Percentiles rank a stretch among this genome's conserved stretches.
Conservation (phyloP, 805 yeast species). For the Metschnikowia santaceciliae region DNA sequence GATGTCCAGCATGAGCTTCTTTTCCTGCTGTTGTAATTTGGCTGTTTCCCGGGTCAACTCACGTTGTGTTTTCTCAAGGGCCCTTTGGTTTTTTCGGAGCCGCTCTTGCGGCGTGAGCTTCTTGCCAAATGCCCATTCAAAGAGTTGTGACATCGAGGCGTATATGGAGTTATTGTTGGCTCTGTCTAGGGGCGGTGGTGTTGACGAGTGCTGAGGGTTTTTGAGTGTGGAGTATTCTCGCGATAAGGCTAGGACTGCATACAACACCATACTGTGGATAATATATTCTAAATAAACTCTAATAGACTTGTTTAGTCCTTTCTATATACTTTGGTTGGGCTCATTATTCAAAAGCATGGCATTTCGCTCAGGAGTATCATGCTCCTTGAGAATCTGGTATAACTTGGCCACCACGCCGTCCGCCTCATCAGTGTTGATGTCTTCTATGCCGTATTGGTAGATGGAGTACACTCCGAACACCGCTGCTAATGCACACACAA, state of each 20-base stretch:
- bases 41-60: conserved; percentile 85
- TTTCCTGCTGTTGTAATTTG: conserved; percentile 88
- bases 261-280: background rate
- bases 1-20: conserved; percentile 78
- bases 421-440: conserved; percentile 48
- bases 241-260: conserved; percentile 9
- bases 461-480: conserved; percentile 59
- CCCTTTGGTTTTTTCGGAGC: conserved; percentile 91
- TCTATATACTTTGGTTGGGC: background rate
- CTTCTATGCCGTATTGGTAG: conserved; percentile 62
- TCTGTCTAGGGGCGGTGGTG: too few relatives aligned
- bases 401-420: conserved; percentile 37
- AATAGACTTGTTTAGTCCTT: too few relatives aligned
- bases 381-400: conserved; percentile 26
- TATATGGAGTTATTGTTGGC: background rate
- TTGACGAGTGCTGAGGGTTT: too few relatives aligned
- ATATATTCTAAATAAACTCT: too few relatives aligned
- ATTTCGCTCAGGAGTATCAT: conserved; percentile 18
- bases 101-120: conserved; percentile 91
- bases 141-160: conserved; percentile 25
- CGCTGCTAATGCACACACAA: conserved; percentile 51
- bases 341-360: conserved; percentile 10
- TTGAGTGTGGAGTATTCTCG: background rate
- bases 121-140: conserved; percentile 97
- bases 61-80: conserved; percentile 89